A percentile compares a stretch with the other conserved stretches of the same genome.
phyloP scores from a whole-genome alignment of 2,329 filamentous ascomycete species.

The Amauroascus niger region DNA sequence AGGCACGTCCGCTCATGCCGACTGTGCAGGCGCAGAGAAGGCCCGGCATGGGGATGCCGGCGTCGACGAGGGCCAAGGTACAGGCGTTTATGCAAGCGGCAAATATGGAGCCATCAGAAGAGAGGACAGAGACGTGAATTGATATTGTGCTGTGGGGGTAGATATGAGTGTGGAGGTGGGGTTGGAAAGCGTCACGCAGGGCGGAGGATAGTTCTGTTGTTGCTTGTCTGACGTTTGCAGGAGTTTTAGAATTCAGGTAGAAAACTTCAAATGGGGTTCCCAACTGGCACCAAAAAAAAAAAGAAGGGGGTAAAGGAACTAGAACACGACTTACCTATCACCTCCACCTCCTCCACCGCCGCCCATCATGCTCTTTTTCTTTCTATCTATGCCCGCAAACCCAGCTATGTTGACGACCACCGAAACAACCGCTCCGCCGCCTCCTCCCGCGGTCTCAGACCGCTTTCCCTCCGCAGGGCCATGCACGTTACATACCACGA shows the following conservation, averaged over 20 bases:
- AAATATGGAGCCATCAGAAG: constrained; percentile 80
- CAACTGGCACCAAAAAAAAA: no score
- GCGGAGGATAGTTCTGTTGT: constrained; percentile 50
- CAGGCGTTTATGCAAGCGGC: constrained; percentile 84
- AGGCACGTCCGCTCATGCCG: constrained; percentile 50
- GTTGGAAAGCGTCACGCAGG: constrained; percentile 64
- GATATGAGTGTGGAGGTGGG: constrained; percentile 71
- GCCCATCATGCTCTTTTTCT: constrained; percentile 42
- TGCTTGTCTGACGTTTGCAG: constrained; percentile 51
- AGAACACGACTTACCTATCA: constrained; percentile 57
- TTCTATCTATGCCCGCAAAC: constrained; percentile 79
- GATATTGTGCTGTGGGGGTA: constrained; percentile 81
- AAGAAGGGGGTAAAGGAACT: constrained; percentile 14
- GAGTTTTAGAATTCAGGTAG: background rate
- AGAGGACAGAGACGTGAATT: constrained; percentile 76
- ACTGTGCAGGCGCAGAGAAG: constrained; percentile 84
- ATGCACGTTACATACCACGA: constrained; percentile 84
- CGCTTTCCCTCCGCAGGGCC: constrained; percentile 66
- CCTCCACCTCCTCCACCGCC: constrained; percentile 51
- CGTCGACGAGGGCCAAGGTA: constrained; percentile 85
- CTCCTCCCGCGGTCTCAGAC: constrained; percentile 37
- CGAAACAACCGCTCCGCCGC: constrained; percentile 56
- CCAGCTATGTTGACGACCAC: constrained; percentile 80
- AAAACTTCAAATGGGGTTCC: background rate
- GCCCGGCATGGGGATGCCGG: constrained; percentile 88